Conservation (phyloP, 2,329 filamentous ascomycete species). For the Paramyrothecium sp. region DNA sequence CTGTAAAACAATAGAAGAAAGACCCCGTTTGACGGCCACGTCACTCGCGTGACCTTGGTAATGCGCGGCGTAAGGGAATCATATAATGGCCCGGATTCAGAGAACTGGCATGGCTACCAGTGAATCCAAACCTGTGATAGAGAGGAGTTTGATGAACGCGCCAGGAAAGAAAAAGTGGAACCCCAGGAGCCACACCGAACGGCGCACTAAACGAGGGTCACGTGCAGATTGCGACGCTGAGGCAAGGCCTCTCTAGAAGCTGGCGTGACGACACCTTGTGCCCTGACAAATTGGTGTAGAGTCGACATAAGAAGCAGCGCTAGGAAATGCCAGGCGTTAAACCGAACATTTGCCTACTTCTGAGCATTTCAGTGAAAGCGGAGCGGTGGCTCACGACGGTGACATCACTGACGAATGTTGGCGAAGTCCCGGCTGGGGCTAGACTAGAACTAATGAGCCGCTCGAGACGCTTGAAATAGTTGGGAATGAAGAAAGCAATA, state of each 20-base stretch:
- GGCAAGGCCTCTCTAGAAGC: no score
- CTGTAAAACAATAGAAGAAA: not conserved
- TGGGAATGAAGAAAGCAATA: not conserved
- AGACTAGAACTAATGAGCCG: no score
- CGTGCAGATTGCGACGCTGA: not conserved
- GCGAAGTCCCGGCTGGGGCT: no score
- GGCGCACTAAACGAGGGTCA: not conserved
- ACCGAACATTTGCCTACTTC: no score
- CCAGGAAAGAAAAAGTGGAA: slow-evolving; percentile 1
- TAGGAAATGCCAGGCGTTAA: no score
- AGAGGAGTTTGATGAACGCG: slow-evolving; percentile 3
- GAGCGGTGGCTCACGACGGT: no score
- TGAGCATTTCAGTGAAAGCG: no score
- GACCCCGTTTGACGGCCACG: not conserved
- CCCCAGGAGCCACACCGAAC: not conserved
- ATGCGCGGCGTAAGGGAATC: not conserved
- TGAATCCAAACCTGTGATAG: not conserved
- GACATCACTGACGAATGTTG: no score
- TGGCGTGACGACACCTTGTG: no score
- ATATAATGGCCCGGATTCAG: not conserved
- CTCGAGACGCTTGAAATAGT: no score
- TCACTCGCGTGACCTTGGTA: not conserved
- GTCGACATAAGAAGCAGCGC: no score
- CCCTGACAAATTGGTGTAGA: no score
- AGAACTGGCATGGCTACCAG: not conserved